These are phyloP conservation scores for Fusarium lyarnte DNA, from an alignment of 2,329 filamentous ascomycete species.

Conservation along the genomic window DNA sequence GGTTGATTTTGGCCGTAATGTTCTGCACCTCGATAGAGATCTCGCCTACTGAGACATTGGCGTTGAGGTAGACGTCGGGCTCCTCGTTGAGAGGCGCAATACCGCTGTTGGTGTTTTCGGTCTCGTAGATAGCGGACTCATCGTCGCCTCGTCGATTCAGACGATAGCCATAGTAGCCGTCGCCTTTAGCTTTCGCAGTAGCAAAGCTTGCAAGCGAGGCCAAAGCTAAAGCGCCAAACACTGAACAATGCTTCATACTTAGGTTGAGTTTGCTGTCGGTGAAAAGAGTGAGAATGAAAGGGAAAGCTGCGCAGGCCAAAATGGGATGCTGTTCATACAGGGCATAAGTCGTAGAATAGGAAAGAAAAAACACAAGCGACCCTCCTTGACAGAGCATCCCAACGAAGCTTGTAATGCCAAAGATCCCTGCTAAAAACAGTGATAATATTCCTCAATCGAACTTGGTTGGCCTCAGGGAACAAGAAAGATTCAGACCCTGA, in stretches of 20 bases:
- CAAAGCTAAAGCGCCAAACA: constrained; percentile 2
- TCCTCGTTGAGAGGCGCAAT: constrained; percentile 12
- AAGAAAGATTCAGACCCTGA: too few species aligned
- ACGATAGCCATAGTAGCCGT: constrained; percentile 23
- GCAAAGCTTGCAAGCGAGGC: neutral
- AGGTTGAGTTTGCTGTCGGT: neutral
- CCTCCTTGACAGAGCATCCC: neutral
- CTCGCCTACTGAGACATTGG: constrained; percentile 16
- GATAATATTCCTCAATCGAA: neutral
- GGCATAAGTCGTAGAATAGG: constrained; percentile 1
- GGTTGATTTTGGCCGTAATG: constrained; percentile 26
- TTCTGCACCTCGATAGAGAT: constrained; percentile 23
- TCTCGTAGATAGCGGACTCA: constrained; percentile 24
- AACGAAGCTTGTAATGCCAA: neutral
- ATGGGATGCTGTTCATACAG: neutral
- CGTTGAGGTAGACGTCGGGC: constrained; percentile 22
- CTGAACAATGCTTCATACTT: constrained; percentile 13
- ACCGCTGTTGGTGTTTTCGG: constrained; percentile 23
- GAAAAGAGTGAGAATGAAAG: neutral
- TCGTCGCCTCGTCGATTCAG: constrained; percentile 17
- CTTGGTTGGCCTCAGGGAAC: too few species aligned
- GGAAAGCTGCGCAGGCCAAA: neutral
- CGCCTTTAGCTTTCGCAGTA: constrained; percentile 12
- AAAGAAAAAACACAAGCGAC: constrained; percentile 8
- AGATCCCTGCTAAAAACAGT: neutral